Evolutionary conservation across 176 grass and related monocot genomes (phyloP).

Genomic region (Eragrostis nindensis): DNA sequence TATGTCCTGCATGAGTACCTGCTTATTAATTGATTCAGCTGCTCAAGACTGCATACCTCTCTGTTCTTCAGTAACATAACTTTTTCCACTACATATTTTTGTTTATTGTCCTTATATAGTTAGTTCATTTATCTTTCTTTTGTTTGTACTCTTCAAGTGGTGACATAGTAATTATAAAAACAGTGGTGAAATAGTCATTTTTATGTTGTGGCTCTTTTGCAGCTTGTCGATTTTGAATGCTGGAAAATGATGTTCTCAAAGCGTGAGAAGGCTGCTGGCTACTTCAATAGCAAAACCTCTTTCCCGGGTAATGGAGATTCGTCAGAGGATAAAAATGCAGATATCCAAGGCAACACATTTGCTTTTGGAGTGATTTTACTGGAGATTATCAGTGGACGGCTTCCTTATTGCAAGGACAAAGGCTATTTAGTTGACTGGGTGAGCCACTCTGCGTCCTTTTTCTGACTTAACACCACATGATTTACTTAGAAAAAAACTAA

Average conservation of each 20-base stretch:
- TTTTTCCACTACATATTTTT: neutral
- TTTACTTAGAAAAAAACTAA: too few relatives aligned
- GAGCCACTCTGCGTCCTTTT: conserved; percentile 22
- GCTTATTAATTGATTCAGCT: neutral
- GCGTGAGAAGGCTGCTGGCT: conserved; percentile 48
- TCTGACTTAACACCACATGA: neutral
- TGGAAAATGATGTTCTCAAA: conserved; percentile 81
- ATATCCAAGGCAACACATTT: conserved; percentile 77
- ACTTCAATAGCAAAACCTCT: conserved; percentile 49
- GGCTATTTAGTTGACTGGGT: conserved; percentile 89
- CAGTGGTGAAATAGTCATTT: neutral
- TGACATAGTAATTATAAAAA: neutral
- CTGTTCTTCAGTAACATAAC: neutral
- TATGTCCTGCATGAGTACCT: neutral
- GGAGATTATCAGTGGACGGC: conserved; percentile 93
- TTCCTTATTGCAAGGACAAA: conserved; percentile 88
- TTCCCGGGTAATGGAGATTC: conserved; percentile 51
- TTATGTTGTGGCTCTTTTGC: conserved; percentile 17
- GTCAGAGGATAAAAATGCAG: conserved; percentile 59
- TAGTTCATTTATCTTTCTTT: neutral
- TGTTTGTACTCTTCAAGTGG: neutral
- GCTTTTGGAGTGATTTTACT: conserved; percentile 88
- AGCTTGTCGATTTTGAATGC: conserved; percentile 98
- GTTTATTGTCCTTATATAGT: neutral
- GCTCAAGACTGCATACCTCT: neutral